Evolutionary conservation across 352 stramenopile genomes (phyloP), one percentile per base, ranked within the genome.

Genomic region (Achlya hypogyna): DNA sequence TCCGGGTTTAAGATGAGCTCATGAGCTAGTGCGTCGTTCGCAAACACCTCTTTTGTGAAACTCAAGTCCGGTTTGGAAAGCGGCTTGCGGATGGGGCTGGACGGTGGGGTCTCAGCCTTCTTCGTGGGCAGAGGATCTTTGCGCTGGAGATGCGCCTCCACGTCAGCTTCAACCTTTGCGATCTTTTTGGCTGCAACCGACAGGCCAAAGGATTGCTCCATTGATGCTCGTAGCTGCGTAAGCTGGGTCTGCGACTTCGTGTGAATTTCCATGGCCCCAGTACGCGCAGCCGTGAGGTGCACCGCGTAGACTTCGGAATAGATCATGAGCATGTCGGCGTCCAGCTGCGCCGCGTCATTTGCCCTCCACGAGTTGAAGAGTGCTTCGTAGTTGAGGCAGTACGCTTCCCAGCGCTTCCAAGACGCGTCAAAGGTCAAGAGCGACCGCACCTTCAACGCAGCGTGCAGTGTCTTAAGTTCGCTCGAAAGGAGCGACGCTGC

Each of bases 1-100:
- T 74, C 62, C 0, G 83, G 83, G 64, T 92, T 87, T 59, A 90
- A 43, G 66, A 89, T 88, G 28, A 92, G 59, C 27, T 92, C 81
- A 32, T 92, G 83, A 12, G 89, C 78, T 0, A 92, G 62, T 40
- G 76, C 75, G 32, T 81, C 72, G 43, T 92, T 81, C 0, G 71
- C 72, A n/a, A 91, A 63, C 12, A 91, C 71, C 27, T 75, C 22
- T n/a, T 65, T 63, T 4, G 63, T 66, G 14, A 65, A 53, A 20
- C 45, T 52, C 23, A 70, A 60, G 47, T 74, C 63, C 22, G 84
- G 73, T 28, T 84, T 74, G 1, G 62, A 62, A 31, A 69, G 53
- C 8, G 72, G 77, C 5, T 49, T 5, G 12, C 35, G 6, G 5
- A 59, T 40, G 43, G 22, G 22, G 4, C 1, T n/a, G 5, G 14